Evolutionary conservation across 1,139 yeast genomes (phyloP).

Genomic region (Barnettozyma hawaiiensis): DNA sequence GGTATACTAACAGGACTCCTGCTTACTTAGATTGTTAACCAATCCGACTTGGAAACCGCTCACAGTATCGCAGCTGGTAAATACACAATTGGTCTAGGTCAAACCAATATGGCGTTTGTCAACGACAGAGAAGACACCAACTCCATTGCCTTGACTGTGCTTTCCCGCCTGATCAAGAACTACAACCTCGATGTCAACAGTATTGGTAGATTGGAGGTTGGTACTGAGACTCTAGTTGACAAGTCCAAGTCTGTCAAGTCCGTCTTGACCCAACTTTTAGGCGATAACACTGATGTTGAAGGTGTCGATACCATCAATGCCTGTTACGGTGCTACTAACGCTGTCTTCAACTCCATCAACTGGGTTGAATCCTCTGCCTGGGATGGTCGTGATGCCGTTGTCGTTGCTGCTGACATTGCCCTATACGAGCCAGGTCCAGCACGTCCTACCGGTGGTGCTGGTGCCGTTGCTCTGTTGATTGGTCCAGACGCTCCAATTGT

Average conservation of each 20-base stretch:
- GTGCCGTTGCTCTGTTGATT: conserved; percentile 88
- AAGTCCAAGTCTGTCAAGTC: conserved; percentile 96
- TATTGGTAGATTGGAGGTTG: conserved; percentile 96
- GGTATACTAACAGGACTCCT: neutral
- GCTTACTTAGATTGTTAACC: conserved; percentile 63
- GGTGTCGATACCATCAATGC: conserved; percentile 97
- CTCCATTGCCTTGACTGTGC: conserved; percentile 82
- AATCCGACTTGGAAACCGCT: conserved; percentile 75
- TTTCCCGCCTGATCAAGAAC: conserved; percentile 69
- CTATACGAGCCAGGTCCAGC: conserved; percentile 96
- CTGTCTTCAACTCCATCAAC: conserved; percentile 86
- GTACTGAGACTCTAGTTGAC: conserved; percentile 95
- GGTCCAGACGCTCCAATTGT: conserved; percentile 99
- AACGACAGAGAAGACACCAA: conserved; percentile 97
- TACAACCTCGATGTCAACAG: conserved; percentile 73
- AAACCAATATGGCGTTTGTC: conserved; percentile 96
- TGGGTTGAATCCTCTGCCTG: conserved; percentile 96
- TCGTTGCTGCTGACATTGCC: conserved; percentile 97
- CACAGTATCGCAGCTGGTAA: conserved; percentile 91
- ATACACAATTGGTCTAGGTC: conserved; percentile 97
- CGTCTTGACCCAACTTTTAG: conserved; percentile 91
- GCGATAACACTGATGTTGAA: conserved; percentile 85
- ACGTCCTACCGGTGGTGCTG: conserved; percentile 99
- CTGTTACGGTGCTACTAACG: conserved; percentile 98
- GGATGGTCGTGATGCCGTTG: conserved; percentile 99